Conservation (phyloP, 345 rosid species). For the Rhizophora apiculata region DNA sequence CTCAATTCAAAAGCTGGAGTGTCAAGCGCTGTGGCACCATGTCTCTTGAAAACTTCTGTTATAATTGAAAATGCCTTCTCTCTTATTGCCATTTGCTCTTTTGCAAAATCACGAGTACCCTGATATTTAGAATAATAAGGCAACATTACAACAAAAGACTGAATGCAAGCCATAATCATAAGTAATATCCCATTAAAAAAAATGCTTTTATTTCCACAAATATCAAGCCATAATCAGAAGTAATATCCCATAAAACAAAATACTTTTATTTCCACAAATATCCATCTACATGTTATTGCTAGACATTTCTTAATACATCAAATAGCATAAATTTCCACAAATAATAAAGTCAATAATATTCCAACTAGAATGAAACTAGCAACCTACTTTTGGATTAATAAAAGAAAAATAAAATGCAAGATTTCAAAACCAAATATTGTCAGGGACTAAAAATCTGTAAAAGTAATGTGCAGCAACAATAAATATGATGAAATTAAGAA, state of each 20-base stretch:
- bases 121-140: constrained; percentile 24
- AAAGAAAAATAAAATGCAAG: background rate
- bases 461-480: too few species aligned
- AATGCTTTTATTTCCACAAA: background rate
- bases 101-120: constrained; percentile 93
- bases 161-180: constrained; percentile 5
- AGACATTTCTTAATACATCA: too few species aligned
- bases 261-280: background rate
- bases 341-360: background rate
- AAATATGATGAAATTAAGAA: too few species aligned
- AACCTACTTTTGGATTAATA: background rate
- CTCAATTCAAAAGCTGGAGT: constrained; percentile 95
- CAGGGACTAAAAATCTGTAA: too few species aligned
- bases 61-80: constrained; percentile 77
- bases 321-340: background rate
- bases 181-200: background rate
- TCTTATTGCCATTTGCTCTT: constrained; percentile 79
- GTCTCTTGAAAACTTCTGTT: constrained; percentile 75
- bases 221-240: background rate
- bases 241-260: background rate
- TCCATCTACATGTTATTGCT: background rate
- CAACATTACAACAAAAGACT: background rate
- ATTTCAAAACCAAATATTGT: too few species aligned
- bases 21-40: constrained; percentile 87
- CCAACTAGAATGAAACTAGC: background rate